A percentile compares a stretch with the other conserved stretches of the same genome.
These are phyloP conservation scores for Naganishia liquefaciens DNA, from an alignment of 1,284 basidiomycete genomes.

Conservation along the genomic window DNA sequence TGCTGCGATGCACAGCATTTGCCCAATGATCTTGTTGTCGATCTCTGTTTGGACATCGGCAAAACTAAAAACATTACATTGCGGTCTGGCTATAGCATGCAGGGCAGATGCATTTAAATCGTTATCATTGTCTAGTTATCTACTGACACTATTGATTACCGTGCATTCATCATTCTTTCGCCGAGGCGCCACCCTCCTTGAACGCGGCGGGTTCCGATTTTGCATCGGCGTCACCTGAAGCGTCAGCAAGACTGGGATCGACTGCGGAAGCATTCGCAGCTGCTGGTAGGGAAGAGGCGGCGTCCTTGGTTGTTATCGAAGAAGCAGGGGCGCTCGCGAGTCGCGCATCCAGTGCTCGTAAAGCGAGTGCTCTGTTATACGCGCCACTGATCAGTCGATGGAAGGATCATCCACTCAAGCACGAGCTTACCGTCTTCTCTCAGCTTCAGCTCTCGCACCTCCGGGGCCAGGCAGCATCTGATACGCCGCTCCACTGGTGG, in stretches of 20 bases:
- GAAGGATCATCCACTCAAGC: not conserved
- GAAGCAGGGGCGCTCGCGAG: slow-evolving; percentile 59
- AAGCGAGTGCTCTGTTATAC: slow-evolving; percentile 71
- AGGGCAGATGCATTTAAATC: no score
- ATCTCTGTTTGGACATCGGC: no score
- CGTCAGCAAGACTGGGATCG: slow-evolving; percentile 1
- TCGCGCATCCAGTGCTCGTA: slow-evolving; percentile 93
- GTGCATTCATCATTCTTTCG: slow-evolving; percentile 10
- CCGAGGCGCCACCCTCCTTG: slow-evolving; percentile 21
- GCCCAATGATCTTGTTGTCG: no score
- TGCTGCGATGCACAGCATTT: no score
- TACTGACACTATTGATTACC: no score
- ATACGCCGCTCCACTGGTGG: slow-evolving; percentile 64
- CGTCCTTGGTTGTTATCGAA: not conserved
- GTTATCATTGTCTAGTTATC: no score
- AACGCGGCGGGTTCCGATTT: slow-evolving; percentile 15
- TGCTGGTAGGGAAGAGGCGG: not conserved
- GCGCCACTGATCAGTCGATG: slow-evolving; percentile 28
- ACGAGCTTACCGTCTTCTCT: slow-evolving; percentile 70
- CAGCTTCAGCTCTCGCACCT: slow-evolving; percentile 87
- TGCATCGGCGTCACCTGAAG: slow-evolving; percentile 1
- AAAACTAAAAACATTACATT: no score
- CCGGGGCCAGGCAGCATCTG: slow-evolving; percentile 68
- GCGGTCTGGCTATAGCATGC: no score
- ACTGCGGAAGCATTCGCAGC: slow-evolving; percentile 7